Evolutionary conservation across 192 early-diverging fungal genomes (phyloP).

Genomic region (Coemansia sp.): DNA sequence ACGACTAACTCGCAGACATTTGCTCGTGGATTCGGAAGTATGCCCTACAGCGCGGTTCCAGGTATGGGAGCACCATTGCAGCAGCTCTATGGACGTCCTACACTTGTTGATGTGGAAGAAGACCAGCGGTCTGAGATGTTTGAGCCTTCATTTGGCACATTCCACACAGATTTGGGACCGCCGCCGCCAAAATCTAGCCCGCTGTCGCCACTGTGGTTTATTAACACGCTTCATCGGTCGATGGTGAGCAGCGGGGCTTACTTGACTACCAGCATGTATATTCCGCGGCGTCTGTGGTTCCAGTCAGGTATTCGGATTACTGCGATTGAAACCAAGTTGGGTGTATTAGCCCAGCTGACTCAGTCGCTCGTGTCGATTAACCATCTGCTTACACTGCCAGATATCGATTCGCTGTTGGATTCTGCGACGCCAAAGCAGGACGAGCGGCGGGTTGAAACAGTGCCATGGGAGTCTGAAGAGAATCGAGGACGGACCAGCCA

Average conservation of each 20-base stretch:
- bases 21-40: background rate
- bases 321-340: slow-evolving; percentile 54
- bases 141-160: slow-evolving; percentile 54
- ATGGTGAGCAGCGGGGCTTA: slow-evolving; percentile 50
- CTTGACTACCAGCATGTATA: slow-evolving; percentile 47
- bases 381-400: slow-evolving; percentile 32
- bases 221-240: slow-evolving; percentile 49
- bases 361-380: slow-evolving; percentile 44
- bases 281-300: slow-evolving; percentile 55
- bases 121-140: slow-evolving; percentile 53
- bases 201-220: slow-evolving; percentile 51
- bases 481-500: slow-evolving; percentile 11
- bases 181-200: slow-evolving; percentile 49
- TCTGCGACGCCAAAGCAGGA: slow-evolving; percentile 14
- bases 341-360: slow-evolving; percentile 48
- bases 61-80: background rate
- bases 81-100: slow-evolving; percentile 31
- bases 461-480: slow-evolving; percentile 51
- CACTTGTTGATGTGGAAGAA: slow-evolving; percentile 48
- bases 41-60: background rate
- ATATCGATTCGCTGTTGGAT: slow-evolving; percentile 25
- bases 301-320: slow-evolving; percentile 51
- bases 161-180: slow-evolving; percentile 43
- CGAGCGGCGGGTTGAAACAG: slow-evolving; percentile 28
- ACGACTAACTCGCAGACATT: slow-evolving; percentile 27